A percentile compares a stretch with the other conserved stretches of the same genome.
These are phyloP conservation scores for Brasenia schreberi DNA, from an alignment of 164 flowering plant genomes.

Conservation along the genomic window DNA sequence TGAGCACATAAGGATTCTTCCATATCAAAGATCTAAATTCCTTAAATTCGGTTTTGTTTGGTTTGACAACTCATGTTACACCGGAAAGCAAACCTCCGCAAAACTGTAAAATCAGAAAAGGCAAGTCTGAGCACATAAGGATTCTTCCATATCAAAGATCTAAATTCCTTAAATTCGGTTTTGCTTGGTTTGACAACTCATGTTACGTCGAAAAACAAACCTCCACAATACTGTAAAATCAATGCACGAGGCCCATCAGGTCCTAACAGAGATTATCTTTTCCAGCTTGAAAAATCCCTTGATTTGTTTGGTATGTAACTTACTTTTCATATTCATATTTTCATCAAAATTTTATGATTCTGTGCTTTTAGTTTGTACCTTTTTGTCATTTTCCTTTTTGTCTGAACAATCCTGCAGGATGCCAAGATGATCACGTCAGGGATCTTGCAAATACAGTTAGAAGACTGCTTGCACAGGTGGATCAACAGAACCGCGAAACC, in stretches of 20 bases:
- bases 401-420: constrained; percentile 27
- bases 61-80: constrained; percentile 11
- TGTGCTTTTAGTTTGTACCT: neutral
- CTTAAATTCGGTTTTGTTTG: constrained; percentile 40
- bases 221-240: no score
- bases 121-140: constrained; percentile 77
- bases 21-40: constrained; percentile 48
- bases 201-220: no score
- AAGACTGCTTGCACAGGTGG: constrained; percentile 21
- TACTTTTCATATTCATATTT: neutral
- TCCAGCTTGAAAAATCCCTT: constrained; percentile 72
- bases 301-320: constrained; percentile 36
- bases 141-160: constrained; percentile 30
- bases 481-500: neutral
- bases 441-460: constrained; percentile 68
- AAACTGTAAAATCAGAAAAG: no score
- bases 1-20: constrained; percentile 54
- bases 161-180: constrained; percentile 56
- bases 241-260: constrained; percentile 91
- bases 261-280: constrained; percentile 89
- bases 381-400: neutral
- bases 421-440: constrained; percentile 64
- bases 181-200: constrained; percentile 20
- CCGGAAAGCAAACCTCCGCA: no score
- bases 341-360: neutral